These are phyloP conservation scores for Neofusicoccum cordaticola DNA, from an alignment of 2,329 filamentous ascomycete genomes.

Conservation along the genomic window DNA sequence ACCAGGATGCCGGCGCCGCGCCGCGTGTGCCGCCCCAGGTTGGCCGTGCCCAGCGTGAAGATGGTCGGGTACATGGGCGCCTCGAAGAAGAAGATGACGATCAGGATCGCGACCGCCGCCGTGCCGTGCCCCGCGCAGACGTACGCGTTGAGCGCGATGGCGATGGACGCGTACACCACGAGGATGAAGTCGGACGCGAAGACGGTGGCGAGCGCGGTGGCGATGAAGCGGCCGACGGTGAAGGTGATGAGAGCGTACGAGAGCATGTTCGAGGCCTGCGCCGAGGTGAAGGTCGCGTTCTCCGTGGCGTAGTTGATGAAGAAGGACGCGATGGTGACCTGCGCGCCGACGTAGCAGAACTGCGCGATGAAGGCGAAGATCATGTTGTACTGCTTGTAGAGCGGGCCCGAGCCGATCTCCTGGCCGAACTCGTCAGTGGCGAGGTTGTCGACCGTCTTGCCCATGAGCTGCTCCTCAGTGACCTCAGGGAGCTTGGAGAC, in stretches of 20 bases:
- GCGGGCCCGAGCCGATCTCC: slow-evolving; percentile 31
- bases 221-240: slow-evolving; percentile 39
- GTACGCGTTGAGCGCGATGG: slow-evolving; percentile 31
- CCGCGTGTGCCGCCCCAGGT: slow-evolving; percentile 38
- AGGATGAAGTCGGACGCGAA: slow-evolving; percentile 38
- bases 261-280: slow-evolving; percentile 35
- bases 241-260: slow-evolving; percentile 40
- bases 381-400: slow-evolving; percentile 42
- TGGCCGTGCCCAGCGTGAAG: slow-evolving; percentile 41
- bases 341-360: slow-evolving; percentile 39
- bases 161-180: slow-evolving; percentile 26
- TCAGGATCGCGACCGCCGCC: slow-evolving; percentile 33
- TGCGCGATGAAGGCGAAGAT: slow-evolving; percentile 37
- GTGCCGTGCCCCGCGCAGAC: slow-evolving; percentile 30
- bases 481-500: slow-evolving; percentile 39
- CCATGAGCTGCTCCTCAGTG: slow-evolving; percentile 28
- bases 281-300: slow-evolving; percentile 27
- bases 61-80: slow-evolving; percentile 37
- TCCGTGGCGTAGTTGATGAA: slow-evolving; percentile 43
- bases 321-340: slow-evolving; percentile 36
- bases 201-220: slow-evolving; percentile 23
- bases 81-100: slow-evolving; percentile 39
- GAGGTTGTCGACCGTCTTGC: slow-evolving; percentile 25
- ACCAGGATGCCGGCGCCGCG: slow-evolving; percentile 42
- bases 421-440: slow-evolving; percentile 28